These are phyloP conservation scores for Alternaria dauci DNA, from an alignment of 2,329 filamentous ascomycete genomes.

Conservation along the genomic window DNA sequence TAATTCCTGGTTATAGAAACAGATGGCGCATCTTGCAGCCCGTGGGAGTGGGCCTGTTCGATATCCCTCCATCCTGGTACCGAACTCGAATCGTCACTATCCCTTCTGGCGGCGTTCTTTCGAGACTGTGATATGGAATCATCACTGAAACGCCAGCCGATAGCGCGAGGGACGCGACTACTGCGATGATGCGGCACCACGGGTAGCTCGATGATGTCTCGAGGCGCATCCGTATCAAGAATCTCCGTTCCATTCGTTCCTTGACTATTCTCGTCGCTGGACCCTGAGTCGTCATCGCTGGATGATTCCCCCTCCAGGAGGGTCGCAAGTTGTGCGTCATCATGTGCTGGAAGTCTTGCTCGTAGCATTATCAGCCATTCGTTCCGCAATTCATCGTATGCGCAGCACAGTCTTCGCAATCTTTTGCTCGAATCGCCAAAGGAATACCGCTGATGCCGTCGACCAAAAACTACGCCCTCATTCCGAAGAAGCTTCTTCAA, in stretches of 20 bases:
- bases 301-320: background rate
- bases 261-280: background rate
- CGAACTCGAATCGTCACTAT: background rate
- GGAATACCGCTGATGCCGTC: conserved; percentile 7
- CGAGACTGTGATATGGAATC: background rate
- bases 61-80: background rate
- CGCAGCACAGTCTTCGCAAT: conserved; percentile 7
- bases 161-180: background rate
- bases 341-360: background rate
- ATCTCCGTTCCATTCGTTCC: accelerated
- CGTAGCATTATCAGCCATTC: conserved; percentile 5
- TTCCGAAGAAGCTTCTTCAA: conserved; percentile 6
- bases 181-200: background rate
- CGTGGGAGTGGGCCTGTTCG: background rate
- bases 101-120: background rate
- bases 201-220: background rate
- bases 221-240: background rate
- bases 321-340: background rate
- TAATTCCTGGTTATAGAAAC: background rate
- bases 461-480: conserved; percentile 16
- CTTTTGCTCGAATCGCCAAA: conserved; percentile 3
- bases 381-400: conserved; percentile 10
- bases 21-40: background rate
- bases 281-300: background rate
- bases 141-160: conserved; percentile 4